Evolutionary conservation across 2,329 filamentous ascomycete species (phyloP).

Genomic region (Geosmithia morbida): DNA sequence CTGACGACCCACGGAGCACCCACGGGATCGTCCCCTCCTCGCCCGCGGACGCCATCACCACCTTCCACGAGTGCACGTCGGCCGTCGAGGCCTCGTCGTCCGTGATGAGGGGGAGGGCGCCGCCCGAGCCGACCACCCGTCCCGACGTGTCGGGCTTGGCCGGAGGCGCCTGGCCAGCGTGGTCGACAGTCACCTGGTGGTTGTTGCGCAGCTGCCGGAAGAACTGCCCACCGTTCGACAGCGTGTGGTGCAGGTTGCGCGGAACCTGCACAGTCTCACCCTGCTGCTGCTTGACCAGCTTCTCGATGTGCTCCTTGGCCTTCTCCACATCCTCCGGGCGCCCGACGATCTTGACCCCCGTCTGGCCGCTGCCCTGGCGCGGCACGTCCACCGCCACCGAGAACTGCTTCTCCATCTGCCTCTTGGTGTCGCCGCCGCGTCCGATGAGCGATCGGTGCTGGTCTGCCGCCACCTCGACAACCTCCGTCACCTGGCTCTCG

Average conservation of each 20-base stretch:
- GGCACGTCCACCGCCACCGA: constrained; percentile 81
- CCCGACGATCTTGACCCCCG: constrained; percentile 75
- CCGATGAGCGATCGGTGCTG: constrained; percentile 90
- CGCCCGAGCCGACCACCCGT: constrained; percentile 26
- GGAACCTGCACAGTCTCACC: constrained; percentile 81
- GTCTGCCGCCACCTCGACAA: constrained; percentile 69
- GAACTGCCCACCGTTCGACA: constrained; percentile 82
- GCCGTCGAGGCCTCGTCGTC: constrained; percentile 56
- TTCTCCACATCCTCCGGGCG: constrained; percentile 64
- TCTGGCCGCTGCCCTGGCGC: constrained; percentile 71
- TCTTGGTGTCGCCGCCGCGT: constrained; percentile 76
- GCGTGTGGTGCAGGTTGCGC: constrained; percentile 63
- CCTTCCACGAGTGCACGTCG: constrained; percentile 69
- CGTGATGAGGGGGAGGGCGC: constrained; percentile 76
- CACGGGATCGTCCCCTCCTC: constrained; percentile 70
- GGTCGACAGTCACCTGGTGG: constrained; percentile 80
- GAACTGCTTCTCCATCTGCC: constrained; percentile 74
- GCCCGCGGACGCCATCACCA: constrained; percentile 49
- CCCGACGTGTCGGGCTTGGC: constrained; percentile 43
- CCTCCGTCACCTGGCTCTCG: constrained; percentile 67
- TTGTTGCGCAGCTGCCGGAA: constrained; percentile 84
- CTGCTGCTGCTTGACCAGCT: constrained; percentile 71
- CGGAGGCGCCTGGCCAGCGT: constrained; percentile 67
- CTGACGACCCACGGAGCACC: constrained; percentile 62
- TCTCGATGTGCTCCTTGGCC: constrained; percentile 73